Base-by-base conservation (phyloP, 768 basidiomycete genomes). In the Termitomyces sp. region DNA sequence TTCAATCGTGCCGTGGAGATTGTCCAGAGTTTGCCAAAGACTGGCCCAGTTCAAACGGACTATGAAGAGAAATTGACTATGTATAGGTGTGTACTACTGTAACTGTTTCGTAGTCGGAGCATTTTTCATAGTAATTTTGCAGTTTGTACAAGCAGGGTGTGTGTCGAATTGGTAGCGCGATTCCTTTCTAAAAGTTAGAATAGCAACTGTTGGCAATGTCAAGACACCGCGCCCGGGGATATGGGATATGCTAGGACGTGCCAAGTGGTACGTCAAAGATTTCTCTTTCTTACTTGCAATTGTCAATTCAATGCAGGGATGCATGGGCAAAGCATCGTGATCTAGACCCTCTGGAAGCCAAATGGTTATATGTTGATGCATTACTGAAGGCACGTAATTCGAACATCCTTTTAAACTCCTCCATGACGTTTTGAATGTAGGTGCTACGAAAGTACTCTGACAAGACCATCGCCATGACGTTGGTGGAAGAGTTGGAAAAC, bases 1-100 rank as follows among this genome's bases (percentile, higher is more conserved):
- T 98, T 98, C 72, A 85, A 93, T 75, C 84, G 94, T 29, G 94
- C 95, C 4, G 94, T 98, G 10, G 88, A 95, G 71, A 96, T 98
- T 55, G 88, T 97, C 4, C 95, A 98, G 69, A 75, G 90, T 57
- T 76, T 97, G 32, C 94, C 95, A 1, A 96, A 96, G 78, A 92
- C 85, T 10, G 94, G 95, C 0, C 93, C 94, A 31, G 94, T 98
- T 65, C 94, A 97, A 70, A 97, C 94, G 0, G 90, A 84, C 61
- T 97, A 98, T 68, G 94, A 97, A 63, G 94, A 96, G 69, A 98
- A 98, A 70, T 74, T 98, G 14, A 82, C 85, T 12, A 92, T 98
- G 84, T 98, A 98, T 69, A 92, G 92, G 88, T 88, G 59, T 34
- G 80, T 68, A 20, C 10, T 68, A 20, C 10, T 14, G 8, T 9